A percentile compares a stretch with the other conserved stretches of the same genome.
These are phyloP conservation scores for Boletus patriciae DNA, from an alignment of 768 basidiomycete genomes.

Conservation along the genomic window DNA sequence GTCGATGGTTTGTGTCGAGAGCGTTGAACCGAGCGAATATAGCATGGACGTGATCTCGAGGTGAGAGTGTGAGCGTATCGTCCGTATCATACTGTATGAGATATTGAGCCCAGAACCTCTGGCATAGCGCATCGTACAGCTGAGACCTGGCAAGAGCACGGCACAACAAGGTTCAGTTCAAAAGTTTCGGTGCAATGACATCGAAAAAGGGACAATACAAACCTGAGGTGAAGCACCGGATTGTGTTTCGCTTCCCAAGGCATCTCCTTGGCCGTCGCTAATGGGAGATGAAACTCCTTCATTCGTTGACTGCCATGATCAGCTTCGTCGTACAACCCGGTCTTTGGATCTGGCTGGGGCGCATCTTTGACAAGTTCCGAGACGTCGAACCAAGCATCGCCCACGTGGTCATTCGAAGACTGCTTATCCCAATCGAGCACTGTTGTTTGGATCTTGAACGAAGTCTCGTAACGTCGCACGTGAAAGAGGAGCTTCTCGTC, in stretches of 20 bases:
- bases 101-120: conserved; percentile 88
- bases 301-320: conserved; percentile 47
- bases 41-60: conserved; percentile 93
- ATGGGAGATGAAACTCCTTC: conserved; percentile 67
- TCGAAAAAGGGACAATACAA: conserved; percentile 1
- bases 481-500: conserved; percentile 96
- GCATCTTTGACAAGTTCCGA: conserved; percentile 66
- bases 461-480: conserved; percentile 81
- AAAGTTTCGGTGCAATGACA: not conserved
- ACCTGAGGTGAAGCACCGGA: conserved; percentile 71
- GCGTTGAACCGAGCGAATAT: conserved; percentile 93
- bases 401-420: conserved; percentile 84
- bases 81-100: conserved; percentile 89
- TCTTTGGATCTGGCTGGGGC: conserved; percentile 60
- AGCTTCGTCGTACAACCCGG: conserved; percentile 46
- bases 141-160: conserved; percentile 82
- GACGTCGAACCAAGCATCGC: conserved; percentile 72
- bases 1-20: conserved; percentile 74
- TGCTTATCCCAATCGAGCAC: conserved; percentile 98
- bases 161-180: conserved; percentile 7
- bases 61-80: conserved; percentile 71
- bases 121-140: conserved; percentile 88
- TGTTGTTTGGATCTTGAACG: conserved; percentile 74
- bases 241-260: conserved; percentile 72
- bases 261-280: conserved; percentile 60